Conservation (phyloP, 345 rosid species). For the Brassica incana region DNA sequence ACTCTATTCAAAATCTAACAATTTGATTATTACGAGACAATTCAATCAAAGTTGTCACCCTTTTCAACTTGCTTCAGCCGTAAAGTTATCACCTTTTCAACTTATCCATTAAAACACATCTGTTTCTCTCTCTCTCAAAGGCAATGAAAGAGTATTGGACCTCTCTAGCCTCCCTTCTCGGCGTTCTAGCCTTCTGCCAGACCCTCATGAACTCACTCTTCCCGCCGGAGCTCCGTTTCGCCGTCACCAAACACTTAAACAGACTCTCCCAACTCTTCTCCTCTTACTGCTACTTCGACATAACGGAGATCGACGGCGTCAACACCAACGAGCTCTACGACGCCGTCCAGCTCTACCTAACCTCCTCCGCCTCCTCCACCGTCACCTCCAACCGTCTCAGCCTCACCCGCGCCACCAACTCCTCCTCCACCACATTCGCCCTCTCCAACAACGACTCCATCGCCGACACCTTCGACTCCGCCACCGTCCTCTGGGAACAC, state of each 20-base stretch:
- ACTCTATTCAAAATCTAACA: slow-evolving; percentile 3
- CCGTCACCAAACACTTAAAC: too few species aligned
- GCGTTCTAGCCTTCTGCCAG: too few species aligned
- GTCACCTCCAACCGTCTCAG: slow-evolving; percentile 35
- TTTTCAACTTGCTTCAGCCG: slow-evolving; percentile 14
- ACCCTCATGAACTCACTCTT: too few species aligned
- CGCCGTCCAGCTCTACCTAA: too few species aligned
- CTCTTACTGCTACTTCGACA: too few species aligned
- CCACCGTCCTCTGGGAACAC: slow-evolving; percentile 30
- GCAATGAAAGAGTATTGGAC: too few species aligned
- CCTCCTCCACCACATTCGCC: slow-evolving; percentile 23
- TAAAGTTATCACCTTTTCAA: slow-evolving; percentile 19
- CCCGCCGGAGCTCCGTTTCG: too few species aligned
- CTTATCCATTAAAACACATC: neutral
- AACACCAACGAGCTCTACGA: too few species aligned
- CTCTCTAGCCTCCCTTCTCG: too few species aligned
- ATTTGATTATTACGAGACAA: neutral
- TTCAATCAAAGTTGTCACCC: neutral
- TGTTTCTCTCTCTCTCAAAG: neutral
- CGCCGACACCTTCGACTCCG: slow-evolving; percentile 17
- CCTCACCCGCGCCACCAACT: slow-evolving; percentile 27
- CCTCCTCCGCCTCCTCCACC: slow-evolving; percentile 26
- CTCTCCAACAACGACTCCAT: slow-evolving; percentile 33
- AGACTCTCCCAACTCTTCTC: too few species aligned
- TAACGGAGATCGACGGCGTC: too few species aligned